Evolutionary conservation across 495 filamentous ascomycete species (phyloP).

Genomic region (Podospora bellae-mahoneyi): DNA sequence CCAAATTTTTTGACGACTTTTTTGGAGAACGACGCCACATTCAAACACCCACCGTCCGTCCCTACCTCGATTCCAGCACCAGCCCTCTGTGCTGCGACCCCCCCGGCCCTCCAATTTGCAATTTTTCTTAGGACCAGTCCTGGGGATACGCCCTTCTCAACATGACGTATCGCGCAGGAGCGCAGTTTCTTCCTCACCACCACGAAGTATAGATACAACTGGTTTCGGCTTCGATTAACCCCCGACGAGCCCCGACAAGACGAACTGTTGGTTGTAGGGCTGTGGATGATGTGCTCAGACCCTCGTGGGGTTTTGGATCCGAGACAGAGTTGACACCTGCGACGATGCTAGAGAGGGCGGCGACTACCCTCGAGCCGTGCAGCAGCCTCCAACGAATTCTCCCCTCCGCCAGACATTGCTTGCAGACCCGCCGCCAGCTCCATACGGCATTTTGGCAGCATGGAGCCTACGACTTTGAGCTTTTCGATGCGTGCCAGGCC

Average conservation of each 20-base stretch:
- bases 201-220: slow-evolving; percentile 1
- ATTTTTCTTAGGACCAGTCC: background rate
- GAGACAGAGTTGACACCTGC: slow-evolving; percentile 10
- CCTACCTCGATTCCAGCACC: background rate
- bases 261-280: background rate
- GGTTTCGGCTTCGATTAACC: background rate
- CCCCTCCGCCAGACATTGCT: slow-evolving; percentile 51
- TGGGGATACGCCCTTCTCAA: slow-evolving; percentile 2
- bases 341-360: slow-evolving; percentile 81
- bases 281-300: slow-evolving; percentile 14
- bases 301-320: slow-evolving; percentile 1
- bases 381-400: slow-evolving; percentile 61
- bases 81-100: background rate
- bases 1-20: background rate
- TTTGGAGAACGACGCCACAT: background rate
- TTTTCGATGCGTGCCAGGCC: slow-evolving; percentile 47
- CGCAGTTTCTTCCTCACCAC: background rate
- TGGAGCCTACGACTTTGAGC: slow-evolving; percentile 55
- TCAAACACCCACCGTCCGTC: background rate
- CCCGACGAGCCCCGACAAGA: background rate
- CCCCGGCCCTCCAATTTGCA: background rate
- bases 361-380: slow-evolving; percentile 73
- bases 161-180: slow-evolving; percentile 3
- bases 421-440: slow-evolving; percentile 57
- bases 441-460: slow-evolving; percentile 67